Evolutionary conservation across 139 green algal species (phyloP), one percentile per base, ranked within the genome.

Genomic region (Chlamydomonas incerta): DNA sequence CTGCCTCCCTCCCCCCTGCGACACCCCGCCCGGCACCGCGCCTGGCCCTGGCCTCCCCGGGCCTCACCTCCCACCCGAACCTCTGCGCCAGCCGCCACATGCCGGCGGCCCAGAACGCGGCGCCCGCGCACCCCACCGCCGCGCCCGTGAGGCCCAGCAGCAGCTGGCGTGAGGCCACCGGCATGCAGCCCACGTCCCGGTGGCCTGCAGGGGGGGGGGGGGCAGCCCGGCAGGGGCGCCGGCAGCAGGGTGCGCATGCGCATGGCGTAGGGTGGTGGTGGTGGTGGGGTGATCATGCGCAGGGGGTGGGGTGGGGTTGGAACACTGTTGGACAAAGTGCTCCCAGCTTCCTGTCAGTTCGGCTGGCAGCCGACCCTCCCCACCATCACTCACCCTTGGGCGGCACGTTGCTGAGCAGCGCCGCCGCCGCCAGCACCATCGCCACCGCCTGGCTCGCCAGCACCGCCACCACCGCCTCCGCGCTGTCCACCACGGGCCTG

Each of bases 61-160:
- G n/a, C 72, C 55, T 76, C 52, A 72, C 26, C 55, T 23, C 35
- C 60, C 11, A 87, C 6, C 41, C 41, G 8, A 50, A 50, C 6
- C 41, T 5, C 5, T 50, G 5, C 41, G 41, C 21, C 60, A 34
- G 74, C 29, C 28, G 29, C 21, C 60, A 34, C 62, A 87, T 26
- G 8, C 62, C 82, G 28, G 10, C 18, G 28, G 41, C n/a, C 82
- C 87, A 90, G 58, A 80, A 90, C 18, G 41, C 66, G 15, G 70
- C 76, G 6, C 80, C 86, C 21, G 31, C 65, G 1, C 46, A 37
- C 13, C 63, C 50, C 14, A 18, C n/a, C 15, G 14, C 35, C 23
- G 37, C 65, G 3, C 62, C 72, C 11, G 14, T 20, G 47, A 33
- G 73, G 37, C 87, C 65, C 31, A 72, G 34, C 20, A 29, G 34